Conservation (phyloP, 805 yeast species). For the Starmerella sirachaensis region DNA sequence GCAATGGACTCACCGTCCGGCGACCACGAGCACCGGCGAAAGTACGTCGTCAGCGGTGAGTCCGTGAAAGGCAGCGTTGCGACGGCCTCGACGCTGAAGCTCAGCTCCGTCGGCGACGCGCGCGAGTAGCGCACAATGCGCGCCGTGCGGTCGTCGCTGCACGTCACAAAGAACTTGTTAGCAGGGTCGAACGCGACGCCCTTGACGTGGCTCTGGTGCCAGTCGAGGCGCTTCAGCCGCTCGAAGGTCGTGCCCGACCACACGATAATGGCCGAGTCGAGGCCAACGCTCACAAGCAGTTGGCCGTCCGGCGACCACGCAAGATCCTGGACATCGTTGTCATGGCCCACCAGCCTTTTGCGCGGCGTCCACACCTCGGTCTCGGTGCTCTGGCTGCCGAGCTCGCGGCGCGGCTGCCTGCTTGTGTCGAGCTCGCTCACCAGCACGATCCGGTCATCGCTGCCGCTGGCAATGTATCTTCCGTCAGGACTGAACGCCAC, state of each 20-base stretch:
- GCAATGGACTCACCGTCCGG: slow-evolving; percentile 65
- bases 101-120: slow-evolving; percentile 50
- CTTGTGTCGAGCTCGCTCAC: slow-evolving; percentile 89
- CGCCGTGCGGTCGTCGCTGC: slow-evolving; percentile 88
- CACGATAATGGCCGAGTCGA: slow-evolving; percentile 81
- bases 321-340: slow-evolving; percentile 92
- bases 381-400: slow-evolving; percentile 52
- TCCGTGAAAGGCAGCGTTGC: slow-evolving; percentile 74
- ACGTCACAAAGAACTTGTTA: slow-evolving; percentile 91
- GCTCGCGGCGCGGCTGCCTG: slow-evolving; percentile 39
- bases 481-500: slow-evolving; percentile 90
- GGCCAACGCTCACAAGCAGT: slow-evolving; percentile 82
- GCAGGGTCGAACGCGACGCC: slow-evolving; percentile 98
- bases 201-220: slow-evolving; percentile 89
- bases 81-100: slow-evolving; percentile 76
- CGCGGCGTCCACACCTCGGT: slow-evolving; percentile 91
- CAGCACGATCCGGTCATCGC: slow-evolving; percentile 82
- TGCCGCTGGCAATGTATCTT: slow-evolving; percentile 80
- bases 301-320: slow-evolving; percentile 97
- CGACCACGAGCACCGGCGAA: slow-evolving; percentile 59
- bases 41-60: slow-evolving; percentile 87
- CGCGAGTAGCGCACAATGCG: slow-evolving; percentile 77
- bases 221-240: slow-evolving; percentile 74
- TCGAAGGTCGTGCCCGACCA: slow-evolving; percentile 94
- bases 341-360: slow-evolving; percentile 88